Percentiles rank a stretch among this genome's conserved stretches.
phyloP scores from a whole-genome alignment of 1,139 yeast species.

The Kurtzmaniella quercitrusa region DNA sequence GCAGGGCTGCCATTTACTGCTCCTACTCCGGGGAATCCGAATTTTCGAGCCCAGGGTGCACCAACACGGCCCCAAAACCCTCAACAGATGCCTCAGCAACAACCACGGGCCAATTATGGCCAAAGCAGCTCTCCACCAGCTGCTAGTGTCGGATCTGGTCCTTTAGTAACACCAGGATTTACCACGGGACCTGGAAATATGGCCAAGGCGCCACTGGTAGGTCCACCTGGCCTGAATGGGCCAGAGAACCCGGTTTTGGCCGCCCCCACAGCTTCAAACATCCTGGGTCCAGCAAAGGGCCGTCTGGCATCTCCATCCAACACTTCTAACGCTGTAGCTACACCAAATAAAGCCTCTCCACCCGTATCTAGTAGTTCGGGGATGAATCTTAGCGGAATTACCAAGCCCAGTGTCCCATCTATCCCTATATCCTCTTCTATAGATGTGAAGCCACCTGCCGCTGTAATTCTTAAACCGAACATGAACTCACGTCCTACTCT shows the following conservation, averaged over 20 bases:
- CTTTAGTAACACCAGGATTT: conserved; percentile 9
- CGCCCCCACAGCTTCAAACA: conserved; percentile 9
- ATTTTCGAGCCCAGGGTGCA: conserved; percentile 5
- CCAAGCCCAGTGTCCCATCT: conserved; percentile 66
- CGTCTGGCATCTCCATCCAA: conserved; percentile 7
- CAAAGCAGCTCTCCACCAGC: neutral
- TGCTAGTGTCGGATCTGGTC: conserved; percentile 6
- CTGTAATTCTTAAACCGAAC: conserved; percentile 29
- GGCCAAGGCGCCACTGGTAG: neutral
- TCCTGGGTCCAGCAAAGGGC: conserved; percentile 2
- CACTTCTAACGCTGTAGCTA: conserved; percentile 3
- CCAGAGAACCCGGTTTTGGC: neutral
- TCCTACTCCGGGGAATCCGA: conserved; percentile 1
- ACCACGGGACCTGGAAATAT: neutral
- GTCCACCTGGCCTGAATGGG: neutral
- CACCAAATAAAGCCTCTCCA: conserved; percentile 6
- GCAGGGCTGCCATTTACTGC: conserved; percentile 3
- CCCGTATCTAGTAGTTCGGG: conserved; percentile 13
- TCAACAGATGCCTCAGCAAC: conserved; percentile 6
- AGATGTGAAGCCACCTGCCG: conserved; percentile 41
- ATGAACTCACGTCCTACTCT: conserved; percentile 67
- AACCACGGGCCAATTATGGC: conserved; percentile 5
- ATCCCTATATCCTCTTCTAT: conserved; percentile 43
- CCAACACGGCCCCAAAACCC: conserved; percentile 6
- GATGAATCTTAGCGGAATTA: conserved; percentile 38